A percentile compares a stretch with the other conserved stretches of the same genome.
Evolutionary conservation across 306 rosid genomes (phyloP).

Genomic region (Albizia julibrissin): DNA sequence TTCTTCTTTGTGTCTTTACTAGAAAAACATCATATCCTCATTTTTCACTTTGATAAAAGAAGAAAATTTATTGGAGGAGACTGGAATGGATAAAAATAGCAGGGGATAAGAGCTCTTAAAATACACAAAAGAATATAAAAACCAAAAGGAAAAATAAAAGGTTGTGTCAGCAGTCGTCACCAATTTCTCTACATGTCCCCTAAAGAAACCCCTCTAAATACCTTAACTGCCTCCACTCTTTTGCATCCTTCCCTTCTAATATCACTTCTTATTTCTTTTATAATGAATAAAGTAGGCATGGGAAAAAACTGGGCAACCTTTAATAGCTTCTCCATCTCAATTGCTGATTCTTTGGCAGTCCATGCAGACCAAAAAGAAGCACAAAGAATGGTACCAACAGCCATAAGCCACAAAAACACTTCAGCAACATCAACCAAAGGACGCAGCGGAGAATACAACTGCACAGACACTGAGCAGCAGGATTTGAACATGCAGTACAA

Average conservation of each 20-base stretch:
- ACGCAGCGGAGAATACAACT: slow-evolving; percentile 93
- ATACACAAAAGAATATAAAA: not conserved
- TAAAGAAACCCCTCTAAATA: not conserved
- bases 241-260: slow-evolving; percentile 5
- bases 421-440: slow-evolving; percentile 96
- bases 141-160: not conserved
- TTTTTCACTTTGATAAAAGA: not conserved
- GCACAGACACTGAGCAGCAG: slow-evolving; percentile 75
- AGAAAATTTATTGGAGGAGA: not conserved
- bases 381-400: slow-evolving; percentile 91
- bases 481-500: slow-evolving; percentile 39
- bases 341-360: slow-evolving; percentile 87
- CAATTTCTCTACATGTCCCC: not conserved
- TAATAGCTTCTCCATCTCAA: slow-evolving; percentile 84
- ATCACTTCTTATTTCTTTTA: not conserved
- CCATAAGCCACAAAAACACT: slow-evolving; percentile 99
- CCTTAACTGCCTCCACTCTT: not conserved
- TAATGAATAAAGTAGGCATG: slow-evolving; percentile 8
- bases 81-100: not conserved
- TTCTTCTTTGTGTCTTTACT: slow-evolving; percentile 21
- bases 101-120: slow-evolving; percentile 2
- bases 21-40: slow-evolving; percentile 14
- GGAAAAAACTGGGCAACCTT: slow-evolving; percentile 55
- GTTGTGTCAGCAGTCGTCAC: not conserved
- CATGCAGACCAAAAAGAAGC: slow-evolving; percentile 98